Conservation (phyloP, 768 basidiomycete species). For the Lanmaoa rubissima region DNA sequence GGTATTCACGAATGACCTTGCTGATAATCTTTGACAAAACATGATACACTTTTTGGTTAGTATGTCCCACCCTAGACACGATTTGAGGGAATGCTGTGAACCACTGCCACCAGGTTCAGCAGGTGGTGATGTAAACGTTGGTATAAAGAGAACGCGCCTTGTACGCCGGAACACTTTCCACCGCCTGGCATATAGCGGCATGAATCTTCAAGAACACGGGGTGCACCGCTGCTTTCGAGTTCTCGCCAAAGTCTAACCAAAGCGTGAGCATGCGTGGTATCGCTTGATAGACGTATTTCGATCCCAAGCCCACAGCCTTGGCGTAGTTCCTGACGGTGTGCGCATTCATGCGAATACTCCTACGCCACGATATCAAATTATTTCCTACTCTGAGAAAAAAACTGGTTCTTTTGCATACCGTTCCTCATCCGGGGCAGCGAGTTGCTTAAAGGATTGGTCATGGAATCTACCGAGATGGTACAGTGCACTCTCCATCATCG, state of each 20-base stretch:
- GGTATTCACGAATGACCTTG: conserved; percentile 75
- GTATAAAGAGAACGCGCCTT: conserved; percentile 51
- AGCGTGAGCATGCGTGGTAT: conserved; percentile 91
- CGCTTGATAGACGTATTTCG: conserved; percentile 95
- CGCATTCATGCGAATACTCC: conserved; percentile 61
- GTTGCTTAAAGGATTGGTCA: conserved; percentile 66
- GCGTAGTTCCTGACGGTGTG: conserved; percentile 66
- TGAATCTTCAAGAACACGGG: conserved; percentile 58
- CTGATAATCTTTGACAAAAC: conserved; percentile 66
- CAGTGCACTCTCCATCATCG: conserved; percentile 76
- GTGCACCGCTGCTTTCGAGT: conserved; percentile 21
- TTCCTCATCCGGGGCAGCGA: conserved; percentile 51
- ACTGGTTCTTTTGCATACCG: conserved; percentile 38
- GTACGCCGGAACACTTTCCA: conserved; percentile 67
- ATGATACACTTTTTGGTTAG: conserved; percentile 55
- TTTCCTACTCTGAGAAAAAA: not conserved
- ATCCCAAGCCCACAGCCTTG: conserved; percentile 73
- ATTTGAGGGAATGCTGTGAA: conserved; percentile 96
- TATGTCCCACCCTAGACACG: conserved; percentile 87
- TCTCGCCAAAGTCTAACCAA: conserved; percentile 90
- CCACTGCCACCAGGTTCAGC: conserved; percentile 58
- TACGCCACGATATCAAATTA: conserved; percentile 24
- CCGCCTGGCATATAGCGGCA: conserved; percentile 49
- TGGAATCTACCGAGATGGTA: conserved; percentile 90
- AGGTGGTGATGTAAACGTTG: not conserved